These are phyloP conservation scores for Blastobotrys terrestris DNA, from an alignment of 805 yeast species.

Conservation along the genomic window DNA sequence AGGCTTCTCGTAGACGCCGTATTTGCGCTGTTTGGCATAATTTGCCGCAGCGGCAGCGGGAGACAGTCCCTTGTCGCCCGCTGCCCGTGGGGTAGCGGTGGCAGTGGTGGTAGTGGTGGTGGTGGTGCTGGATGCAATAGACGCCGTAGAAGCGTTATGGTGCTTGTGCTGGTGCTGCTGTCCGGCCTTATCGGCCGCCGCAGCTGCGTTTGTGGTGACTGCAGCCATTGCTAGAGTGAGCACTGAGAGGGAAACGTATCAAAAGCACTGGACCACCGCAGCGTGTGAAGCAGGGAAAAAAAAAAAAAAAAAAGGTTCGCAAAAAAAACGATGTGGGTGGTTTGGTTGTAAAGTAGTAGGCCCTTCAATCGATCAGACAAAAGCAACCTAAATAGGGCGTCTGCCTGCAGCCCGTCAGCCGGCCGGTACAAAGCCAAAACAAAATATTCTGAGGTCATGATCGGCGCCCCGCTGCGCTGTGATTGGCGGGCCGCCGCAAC, in stretches of 20 bases:
- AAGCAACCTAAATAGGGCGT: background rate
- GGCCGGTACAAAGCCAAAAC: background rate
- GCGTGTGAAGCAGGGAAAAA: background rate
- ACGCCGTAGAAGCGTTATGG: background rate
- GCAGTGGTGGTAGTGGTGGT: background rate
- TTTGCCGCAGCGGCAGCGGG: constrained; percentile 29
- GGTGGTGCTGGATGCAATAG: too few relatives aligned
- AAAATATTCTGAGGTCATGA: background rate
- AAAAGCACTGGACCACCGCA: background rate
- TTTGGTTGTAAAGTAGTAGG: background rate
- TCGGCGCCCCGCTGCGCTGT: background rate
- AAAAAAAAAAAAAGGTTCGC: background rate
- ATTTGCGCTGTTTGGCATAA: constrained; percentile 29
- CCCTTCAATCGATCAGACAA: background rate
- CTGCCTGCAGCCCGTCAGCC: background rate
- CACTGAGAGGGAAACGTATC: background rate
- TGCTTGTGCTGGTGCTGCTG: background rate
- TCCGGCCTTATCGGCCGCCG: background rate
- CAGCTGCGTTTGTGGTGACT: background rate
- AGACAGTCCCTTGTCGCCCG: constrained; percentile 1
- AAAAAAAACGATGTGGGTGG: background rate
- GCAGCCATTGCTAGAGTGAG: background rate
- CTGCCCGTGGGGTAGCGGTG: constrained; percentile 12
- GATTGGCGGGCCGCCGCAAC: background rate
- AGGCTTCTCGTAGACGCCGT: constrained; percentile 31